Evolutionary conservation across 306 rosid species (phyloP).

Genomic region (Arachis hypogaea): DNA sequence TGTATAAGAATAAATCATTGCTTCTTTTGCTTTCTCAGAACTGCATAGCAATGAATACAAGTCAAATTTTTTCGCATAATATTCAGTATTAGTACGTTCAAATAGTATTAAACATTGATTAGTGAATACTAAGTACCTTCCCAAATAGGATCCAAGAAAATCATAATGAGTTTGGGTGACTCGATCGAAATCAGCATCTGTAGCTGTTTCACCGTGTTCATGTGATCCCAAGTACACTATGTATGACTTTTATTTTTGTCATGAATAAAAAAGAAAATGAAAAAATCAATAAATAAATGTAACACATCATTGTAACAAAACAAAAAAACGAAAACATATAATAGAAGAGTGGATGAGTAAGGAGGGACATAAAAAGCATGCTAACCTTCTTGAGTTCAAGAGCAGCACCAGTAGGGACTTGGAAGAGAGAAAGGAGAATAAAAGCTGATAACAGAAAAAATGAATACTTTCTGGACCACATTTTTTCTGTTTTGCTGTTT

Average conservation of each 20-base stretch:
- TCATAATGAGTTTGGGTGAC: constrained; percentile 60
- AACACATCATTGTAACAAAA: not conserved
- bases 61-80: too few species aligned
- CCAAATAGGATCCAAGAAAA: constrained; percentile 48
- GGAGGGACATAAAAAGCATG: not conserved
- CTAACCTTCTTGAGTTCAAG: constrained; percentile 57
- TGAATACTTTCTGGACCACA: constrained; percentile 47
- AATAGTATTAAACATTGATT: not conserved
- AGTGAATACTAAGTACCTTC: constrained; percentile 31
- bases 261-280: not conserved
- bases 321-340: constrained; percentile 1
- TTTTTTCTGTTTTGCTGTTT: constrained; percentile 19
- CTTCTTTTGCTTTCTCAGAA: constrained; percentile 52
- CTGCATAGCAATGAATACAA: constrained; percentile 26
- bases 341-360: too few species aligned
- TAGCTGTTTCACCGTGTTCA: constrained; percentile 53
- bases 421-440: constrained; percentile 47
- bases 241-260: constrained; percentile 49
- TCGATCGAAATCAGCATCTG: constrained; percentile 50
- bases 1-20: constrained; percentile 65
- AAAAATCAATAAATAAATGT: not conserved
- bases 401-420: constrained; percentile 28
- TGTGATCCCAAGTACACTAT: constrained; percentile 82
- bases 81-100: not conserved
- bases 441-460: constrained; percentile 31